Evolutionary conservation across 768 basidiomycete genomes (phyloP).

Genomic region (Lactifluus rugatus): DNA sequence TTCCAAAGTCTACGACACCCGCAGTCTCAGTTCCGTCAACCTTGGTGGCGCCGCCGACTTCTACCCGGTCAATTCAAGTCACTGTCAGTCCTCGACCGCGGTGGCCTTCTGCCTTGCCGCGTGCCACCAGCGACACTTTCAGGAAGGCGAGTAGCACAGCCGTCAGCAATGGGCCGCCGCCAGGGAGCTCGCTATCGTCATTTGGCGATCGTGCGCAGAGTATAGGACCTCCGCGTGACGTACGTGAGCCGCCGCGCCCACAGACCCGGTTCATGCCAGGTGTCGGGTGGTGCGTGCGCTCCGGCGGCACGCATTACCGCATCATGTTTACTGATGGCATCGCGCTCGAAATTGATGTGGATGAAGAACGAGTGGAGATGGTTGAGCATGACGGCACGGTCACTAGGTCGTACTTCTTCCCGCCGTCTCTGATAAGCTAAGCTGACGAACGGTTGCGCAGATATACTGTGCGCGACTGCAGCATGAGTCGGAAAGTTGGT

Average conservation of each 20-base stretch:
- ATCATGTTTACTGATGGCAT: slow-evolving; percentile 37
- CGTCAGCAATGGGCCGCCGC: neutral
- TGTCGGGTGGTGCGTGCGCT: slow-evolving; percentile 37
- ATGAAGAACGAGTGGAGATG: slow-evolving; percentile 35
- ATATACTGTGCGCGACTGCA: slow-evolving; percentile 29
- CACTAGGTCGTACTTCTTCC: slow-evolving; percentile 19
- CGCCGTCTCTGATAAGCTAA: neutral
- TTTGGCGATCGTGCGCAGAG: slow-evolving; percentile 16
- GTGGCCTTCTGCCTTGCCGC: slow-evolving; percentile 6
- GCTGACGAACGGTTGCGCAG: slow-evolving; percentile 18
- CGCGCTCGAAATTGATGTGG: slow-evolving; percentile 33
- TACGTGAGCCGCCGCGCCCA: slow-evolving; percentile 8
- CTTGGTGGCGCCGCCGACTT: neutral
- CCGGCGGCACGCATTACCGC: slow-evolving; percentile 31
- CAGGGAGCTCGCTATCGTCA: slow-evolving; percentile 15
- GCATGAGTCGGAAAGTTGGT: slow-evolving; percentile 26
- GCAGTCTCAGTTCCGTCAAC: neutral
- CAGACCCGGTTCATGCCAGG: slow-evolving; percentile 34
- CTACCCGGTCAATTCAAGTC: slow-evolving; percentile 2
- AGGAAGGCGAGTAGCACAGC: slow-evolving; percentile 20
- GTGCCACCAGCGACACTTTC: slow-evolving; percentile 5
- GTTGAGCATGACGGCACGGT: slow-evolving; percentile 24
- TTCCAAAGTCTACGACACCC: neutral
- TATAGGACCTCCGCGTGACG: neutral
- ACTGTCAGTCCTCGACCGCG: slow-evolving; percentile 17